phyloP scores from a whole-genome alignment of 129 eudicot genomes.

The Centaurea solstitialis region DNA sequence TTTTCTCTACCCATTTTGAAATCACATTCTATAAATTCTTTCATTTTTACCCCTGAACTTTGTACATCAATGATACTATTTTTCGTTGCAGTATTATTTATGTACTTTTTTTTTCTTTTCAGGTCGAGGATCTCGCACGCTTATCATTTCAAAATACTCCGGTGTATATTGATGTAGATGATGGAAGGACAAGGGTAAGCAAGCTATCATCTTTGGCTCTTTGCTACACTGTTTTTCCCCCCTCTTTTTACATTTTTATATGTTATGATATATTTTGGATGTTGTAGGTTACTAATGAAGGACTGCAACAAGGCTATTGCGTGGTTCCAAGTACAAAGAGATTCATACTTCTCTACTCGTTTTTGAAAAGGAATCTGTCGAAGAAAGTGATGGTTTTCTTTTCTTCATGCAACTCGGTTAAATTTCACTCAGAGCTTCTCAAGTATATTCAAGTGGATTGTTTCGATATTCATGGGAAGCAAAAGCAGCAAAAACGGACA shows the following conservation, averaged over 20 bases:
- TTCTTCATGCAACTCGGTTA: slow-evolving; percentile 88
- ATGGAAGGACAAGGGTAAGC: slow-evolving; percentile 76
- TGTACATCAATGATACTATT: too few relatives aligned
- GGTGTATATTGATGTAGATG: slow-evolving; percentile 79
- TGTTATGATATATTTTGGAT: slow-evolving; percentile 7
- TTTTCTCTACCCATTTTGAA: background rate
- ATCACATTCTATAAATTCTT: background rate
- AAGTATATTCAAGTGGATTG: slow-evolving; percentile 62
- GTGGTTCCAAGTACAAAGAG: slow-evolving; percentile 79
- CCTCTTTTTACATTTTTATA: background rate
- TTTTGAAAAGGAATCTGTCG: slow-evolving; percentile 65
- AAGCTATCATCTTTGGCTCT: background rate
- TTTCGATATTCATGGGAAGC: slow-evolving; percentile 80
- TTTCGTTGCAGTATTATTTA: background rate
- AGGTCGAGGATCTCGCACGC: slow-evolving; percentile 96
- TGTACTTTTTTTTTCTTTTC: background rate
- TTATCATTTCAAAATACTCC: slow-evolving; percentile 79
- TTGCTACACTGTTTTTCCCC: background rate
- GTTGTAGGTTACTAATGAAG: slow-evolving; percentile 81
- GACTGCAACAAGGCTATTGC: slow-evolving; percentile 89
- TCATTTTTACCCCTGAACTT: too few relatives aligned
- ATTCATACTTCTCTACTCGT: slow-evolving; percentile 75
- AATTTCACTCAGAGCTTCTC: slow-evolving; percentile 75
- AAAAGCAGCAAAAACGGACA: slow-evolving; percentile 78
- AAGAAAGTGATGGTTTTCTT: slow-evolving; percentile 97